phyloP scores from a whole-genome alignment of 129 eudicot genomes.

The Artemisia annua region DNA sequence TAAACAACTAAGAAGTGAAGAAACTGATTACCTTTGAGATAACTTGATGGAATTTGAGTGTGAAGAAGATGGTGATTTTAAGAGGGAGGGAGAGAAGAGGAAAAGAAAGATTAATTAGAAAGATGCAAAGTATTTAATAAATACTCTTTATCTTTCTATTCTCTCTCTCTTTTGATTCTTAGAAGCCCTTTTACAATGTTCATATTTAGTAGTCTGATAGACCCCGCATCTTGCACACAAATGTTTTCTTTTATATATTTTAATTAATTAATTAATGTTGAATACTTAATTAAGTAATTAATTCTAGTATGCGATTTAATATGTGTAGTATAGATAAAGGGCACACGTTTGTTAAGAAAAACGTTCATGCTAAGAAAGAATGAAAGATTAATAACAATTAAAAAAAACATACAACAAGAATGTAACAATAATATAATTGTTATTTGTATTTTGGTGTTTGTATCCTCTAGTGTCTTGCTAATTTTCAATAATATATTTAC shows the following conservation, averaged over 20 bases:
- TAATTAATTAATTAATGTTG: neutral
- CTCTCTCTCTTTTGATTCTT: conserved; percentile 32
- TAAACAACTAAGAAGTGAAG: neutral
- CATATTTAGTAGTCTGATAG: conserved; percentile 47
- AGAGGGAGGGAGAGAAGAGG: conserved; percentile 33
- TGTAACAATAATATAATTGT: too few relatives aligned
- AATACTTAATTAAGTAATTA: conserved; percentile 24
- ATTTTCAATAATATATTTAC: too few relatives aligned
- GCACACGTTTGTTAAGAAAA: conserved; percentile 19
- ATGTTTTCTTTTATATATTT: neutral
- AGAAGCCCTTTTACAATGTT: conserved; percentile 41
- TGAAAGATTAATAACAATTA: too few relatives aligned
- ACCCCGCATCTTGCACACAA: conserved; percentile 29
- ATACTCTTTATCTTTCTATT: conserved; percentile 33
- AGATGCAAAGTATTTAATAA: conserved; percentile 41
- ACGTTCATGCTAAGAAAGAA: too few relatives aligned
- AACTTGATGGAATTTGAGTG: conserved; percentile 21
- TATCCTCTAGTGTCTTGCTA: too few relatives aligned
- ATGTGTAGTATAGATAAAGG: neutral
- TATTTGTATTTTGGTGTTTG: too few relatives aligned
- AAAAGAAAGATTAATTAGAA: conserved; percentile 33
- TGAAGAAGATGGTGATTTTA: conserved; percentile 25
- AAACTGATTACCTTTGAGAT: conserved; percentile 6
- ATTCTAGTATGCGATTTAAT: conserved; percentile 7
- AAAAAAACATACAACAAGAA: too few relatives aligned